Base-by-base conservation (phyloP, 257 asterid genomes). In the Striga asiatica region DNA sequence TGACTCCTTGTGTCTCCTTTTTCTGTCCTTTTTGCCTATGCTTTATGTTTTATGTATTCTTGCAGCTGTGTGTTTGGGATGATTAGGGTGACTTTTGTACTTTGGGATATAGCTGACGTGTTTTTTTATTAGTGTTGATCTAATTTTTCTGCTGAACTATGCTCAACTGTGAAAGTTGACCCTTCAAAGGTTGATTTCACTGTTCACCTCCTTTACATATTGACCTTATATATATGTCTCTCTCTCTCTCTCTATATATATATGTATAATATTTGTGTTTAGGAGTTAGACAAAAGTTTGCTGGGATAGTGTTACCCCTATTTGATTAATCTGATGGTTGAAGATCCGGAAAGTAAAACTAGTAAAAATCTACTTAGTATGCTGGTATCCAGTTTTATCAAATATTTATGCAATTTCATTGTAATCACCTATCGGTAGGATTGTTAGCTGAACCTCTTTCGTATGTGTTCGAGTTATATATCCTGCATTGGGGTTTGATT, bases 21-120 rank as follows among this genome's bases (percentile, higher is more conserved):
- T 9, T 2, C 16, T 35, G 16, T 7, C 6, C 9, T n/a, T n/a
- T n/a, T n/a, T 5, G 35, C 6, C 9, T 29, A 10, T 29, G 1
- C 35, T 5, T 29, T 29, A 5, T 29, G 9, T 29, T 29, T 43
- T 22, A 13, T 54, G 58, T 56, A 13, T 34, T 12, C 41, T 8
- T 34, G 41, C n/a, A n/a, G n/a, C n/a, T n/a, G n/a, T n/a, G 41
- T 39, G 64, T 13, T 34, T 37, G 25, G 65, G 70, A 21, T 53
- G 22, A 4, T 16, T 25, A 34, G 31, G 46, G 43, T 32, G 20
- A 53, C 51, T 62, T 13, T 35, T 37, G n/a, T n/a, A n/a, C n/a
- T n/a, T n/a, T n/a, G 16, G 3, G 58, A 13, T 32, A 27, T 53
- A 21, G 42, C 18, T 23, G 50, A 23, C 47, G n/a, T 29, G 8